Percentiles rank a stretch among this genome's conserved stretches.
Evolutionary conservation across 306 rosid species (phyloP).

Genomic region (Prosopis cineraria): DNA sequence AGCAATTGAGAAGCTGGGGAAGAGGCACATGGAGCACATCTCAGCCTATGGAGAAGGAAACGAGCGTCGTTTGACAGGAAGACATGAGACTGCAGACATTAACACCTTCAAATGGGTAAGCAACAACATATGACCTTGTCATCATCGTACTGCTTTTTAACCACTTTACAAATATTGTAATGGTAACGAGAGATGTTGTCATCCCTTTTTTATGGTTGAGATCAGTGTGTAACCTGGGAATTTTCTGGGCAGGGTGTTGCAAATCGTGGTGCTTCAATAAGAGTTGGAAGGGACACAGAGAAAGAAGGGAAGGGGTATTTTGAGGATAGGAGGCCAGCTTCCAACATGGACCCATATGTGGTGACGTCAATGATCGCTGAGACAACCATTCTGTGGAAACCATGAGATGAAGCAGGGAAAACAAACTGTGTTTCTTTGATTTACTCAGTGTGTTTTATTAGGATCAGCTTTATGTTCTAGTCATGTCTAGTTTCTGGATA

Average conservation of each 20-base stretch:
- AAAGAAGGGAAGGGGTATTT: conserved; percentile 89
- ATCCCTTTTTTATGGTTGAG: too few relatives aligned
- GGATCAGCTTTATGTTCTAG: neutral
- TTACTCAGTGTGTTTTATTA: conserved; percentile 22
- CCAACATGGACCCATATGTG: conserved; percentile 98
- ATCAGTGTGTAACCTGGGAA: neutral
- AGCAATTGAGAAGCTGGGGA: conserved; percentile 74
- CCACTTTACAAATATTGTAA: neutral
- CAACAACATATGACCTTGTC: neutral
- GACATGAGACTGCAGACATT: conserved; percentile 89
- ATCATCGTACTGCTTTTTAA: neutral
- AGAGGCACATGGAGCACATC: conserved; percentile 81
- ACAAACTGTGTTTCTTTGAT: conserved; percentile 19
- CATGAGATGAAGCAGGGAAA: conserved; percentile 41
- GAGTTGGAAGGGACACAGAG: conserved; percentile 99
- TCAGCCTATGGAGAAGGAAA: conserved; percentile 98
- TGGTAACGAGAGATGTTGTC: neutral
- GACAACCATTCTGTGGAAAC: conserved; percentile 85
- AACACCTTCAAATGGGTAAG: conserved; percentile 88
- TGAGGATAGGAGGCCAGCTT: conserved; percentile 95
- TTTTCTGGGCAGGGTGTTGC: conserved; percentile 78
- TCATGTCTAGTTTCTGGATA: conserved; percentile 1
- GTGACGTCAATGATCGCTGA: conserved; percentile 96
- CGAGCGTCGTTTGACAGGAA: conserved; percentile 85
- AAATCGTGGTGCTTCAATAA: conserved; percentile 91